Evolutionary conservation across 768 basidiomycete species (phyloP).

Genomic region (Flagelloscypha sp.): DNA sequence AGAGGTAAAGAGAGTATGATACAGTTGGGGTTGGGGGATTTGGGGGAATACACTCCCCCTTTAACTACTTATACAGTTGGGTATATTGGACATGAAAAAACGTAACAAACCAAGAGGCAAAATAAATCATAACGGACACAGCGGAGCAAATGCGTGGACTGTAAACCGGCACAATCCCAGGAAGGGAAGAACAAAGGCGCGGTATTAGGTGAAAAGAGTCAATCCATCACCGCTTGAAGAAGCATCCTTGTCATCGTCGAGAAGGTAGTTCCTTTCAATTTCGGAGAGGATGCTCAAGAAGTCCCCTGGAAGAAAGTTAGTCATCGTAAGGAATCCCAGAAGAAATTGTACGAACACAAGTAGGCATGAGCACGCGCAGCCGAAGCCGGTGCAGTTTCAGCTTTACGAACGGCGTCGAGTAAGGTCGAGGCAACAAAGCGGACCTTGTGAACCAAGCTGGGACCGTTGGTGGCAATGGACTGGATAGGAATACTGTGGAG

Average conservation of each 20-base stretch:
- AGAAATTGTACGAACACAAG: constrained; percentile 49
- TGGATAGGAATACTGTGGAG: constrained; percentile 90
- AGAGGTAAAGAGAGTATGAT: too few species aligned
- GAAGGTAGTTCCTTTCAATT: constrained; percentile 86
- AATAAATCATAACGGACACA: constrained; percentile 1
- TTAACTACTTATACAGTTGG: too few species aligned
- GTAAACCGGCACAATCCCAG: constrained; percentile 1
- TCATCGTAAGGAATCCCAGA: constrained; percentile 5
- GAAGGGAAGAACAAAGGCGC: neutral
- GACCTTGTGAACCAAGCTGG: constrained; percentile 84
- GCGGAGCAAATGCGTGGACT: constrained; percentile 1
- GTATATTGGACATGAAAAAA: constrained; percentile 1
- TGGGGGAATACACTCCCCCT: too few species aligned
- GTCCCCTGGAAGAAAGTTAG: constrained; percentile 52
- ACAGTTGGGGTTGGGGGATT: too few species aligned
- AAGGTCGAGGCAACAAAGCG: constrained; percentile 89
- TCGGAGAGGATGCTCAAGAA: constrained; percentile 87
- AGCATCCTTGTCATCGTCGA: constrained; percentile 66
- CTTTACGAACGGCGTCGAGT: constrained; percentile 75
- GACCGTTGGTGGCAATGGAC: constrained; percentile 84
- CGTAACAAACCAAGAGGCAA: constrained; percentile 4
- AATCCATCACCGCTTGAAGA: constrained; percentile 52
- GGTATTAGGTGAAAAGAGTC: constrained; percentile 12
- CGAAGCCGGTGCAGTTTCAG: constrained; percentile 69
- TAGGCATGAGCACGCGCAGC: constrained; percentile 83